Conservation (phyloP, 495 filamentous ascomycete genomes). For the Aspergillus egyptiacus region DNA sequence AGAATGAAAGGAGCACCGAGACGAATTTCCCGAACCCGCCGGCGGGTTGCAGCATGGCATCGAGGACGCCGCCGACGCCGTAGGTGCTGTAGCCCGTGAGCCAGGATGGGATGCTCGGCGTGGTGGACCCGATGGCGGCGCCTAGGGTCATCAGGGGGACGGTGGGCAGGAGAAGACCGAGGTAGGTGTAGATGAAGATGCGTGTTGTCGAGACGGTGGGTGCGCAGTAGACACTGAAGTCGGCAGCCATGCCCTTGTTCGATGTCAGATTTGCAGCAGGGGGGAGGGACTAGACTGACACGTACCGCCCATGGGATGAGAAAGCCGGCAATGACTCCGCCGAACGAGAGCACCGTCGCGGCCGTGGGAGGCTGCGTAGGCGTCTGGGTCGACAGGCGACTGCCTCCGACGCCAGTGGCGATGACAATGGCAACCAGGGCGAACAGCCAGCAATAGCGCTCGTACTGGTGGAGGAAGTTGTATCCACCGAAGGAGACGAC, state of each 20-base stretch:
- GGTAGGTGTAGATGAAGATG: constrained; percentile 22
- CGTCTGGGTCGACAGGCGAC: constrained; percentile 18
- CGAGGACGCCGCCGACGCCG: constrained; percentile 49
- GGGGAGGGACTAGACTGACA: background rate
- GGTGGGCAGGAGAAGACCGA: constrained; percentile 43
- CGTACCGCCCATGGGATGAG: constrained; percentile 13
- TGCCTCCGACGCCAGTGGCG: constrained; percentile 43
- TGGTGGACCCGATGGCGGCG: constrained; percentile 46
- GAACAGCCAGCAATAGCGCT: constrained; percentile 53
- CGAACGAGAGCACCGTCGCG: constrained; percentile 18
- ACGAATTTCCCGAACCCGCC: constrained; percentile 54
- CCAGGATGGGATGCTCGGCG: constrained; percentile 31
- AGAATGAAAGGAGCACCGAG: constrained; percentile 47
- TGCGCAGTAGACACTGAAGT: constrained; percentile 13
- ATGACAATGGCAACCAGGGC: constrained; percentile 48
- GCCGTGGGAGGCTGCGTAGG: constrained; percentile 20
- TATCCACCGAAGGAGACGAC: constrained; percentile 47
- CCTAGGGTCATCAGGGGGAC: constrained; percentile 49
- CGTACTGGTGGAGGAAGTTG: constrained; percentile 45
- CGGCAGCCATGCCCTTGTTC: constrained; percentile 11
- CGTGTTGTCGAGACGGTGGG: constrained; percentile 9
- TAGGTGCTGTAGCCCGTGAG: constrained; percentile 38
- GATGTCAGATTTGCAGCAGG: background rate
- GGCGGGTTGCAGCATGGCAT: constrained; percentile 45
- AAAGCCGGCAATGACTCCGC: constrained; percentile 12